Percentiles rank a stretch among this genome's conserved stretches.
These are phyloP conservation scores for Exophiala mesophila DNA, from an alignment of 2,329 filamentous ascomycete genomes.

Conservation along the genomic window DNA sequence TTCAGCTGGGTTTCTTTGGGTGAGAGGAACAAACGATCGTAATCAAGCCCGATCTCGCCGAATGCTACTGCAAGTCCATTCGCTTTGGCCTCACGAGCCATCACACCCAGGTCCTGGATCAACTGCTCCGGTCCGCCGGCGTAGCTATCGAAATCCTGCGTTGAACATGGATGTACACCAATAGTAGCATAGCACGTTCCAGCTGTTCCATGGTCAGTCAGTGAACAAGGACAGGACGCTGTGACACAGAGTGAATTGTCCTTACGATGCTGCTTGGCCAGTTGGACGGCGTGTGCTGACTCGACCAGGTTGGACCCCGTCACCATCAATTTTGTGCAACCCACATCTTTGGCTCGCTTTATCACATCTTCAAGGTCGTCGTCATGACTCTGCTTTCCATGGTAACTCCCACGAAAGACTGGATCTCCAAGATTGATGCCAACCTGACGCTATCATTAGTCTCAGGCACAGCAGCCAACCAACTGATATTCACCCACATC, in stretches of 20 bases:
- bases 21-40: constrained; percentile 82
- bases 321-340: constrained; percentile 85
- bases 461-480: neutral
- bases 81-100: constrained; percentile 58
- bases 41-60: constrained; percentile 94
- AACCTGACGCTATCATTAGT: constrained; percentile 48
- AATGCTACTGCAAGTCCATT: constrained; percentile 67
- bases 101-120: constrained; percentile 55
- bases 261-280: constrained; percentile 71
- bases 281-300: constrained; percentile 66
- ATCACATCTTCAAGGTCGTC: constrained; percentile 57
- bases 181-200: constrained; percentile 83
- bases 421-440: constrained; percentile 95
- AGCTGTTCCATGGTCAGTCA: constrained; percentile 45
- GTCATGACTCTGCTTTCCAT: constrained; percentile 62
- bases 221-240: no score
- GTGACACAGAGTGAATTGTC: no score
- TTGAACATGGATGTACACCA: constrained; percentile 88
- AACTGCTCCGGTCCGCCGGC: constrained; percentile 41
- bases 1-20: constrained; percentile 73
- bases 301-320: constrained; percentile 84
- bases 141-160: constrained; percentile 66
- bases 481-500: constrained; percentile 37
- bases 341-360: constrained; percentile 68
- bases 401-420: constrained; percentile 79